Percentiles rank a stretch among this genome's conserved stretches.
These are phyloP conservation scores for Parasarocladium wereldwijsianum DNA, from an alignment of 2,329 filamentous ascomycete genomes.

Conservation along the genomic window DNA sequence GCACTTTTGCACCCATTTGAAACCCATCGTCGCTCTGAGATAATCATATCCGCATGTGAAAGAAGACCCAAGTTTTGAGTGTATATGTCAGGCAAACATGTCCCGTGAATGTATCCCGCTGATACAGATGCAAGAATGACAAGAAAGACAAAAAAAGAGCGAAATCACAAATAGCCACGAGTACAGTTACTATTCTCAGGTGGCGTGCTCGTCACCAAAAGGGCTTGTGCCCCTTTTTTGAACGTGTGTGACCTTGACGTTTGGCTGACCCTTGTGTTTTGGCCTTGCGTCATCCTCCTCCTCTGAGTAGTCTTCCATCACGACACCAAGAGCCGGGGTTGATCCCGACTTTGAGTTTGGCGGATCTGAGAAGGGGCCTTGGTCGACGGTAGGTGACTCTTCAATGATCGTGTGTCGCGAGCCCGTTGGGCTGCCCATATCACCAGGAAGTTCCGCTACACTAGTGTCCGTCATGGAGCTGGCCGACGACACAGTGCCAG, in stretches of 20 bases:
- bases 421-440: not conserved
- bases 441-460: slow-evolving; percentile 2
- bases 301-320: slow-evolving; percentile 36
- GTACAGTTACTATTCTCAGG: slow-evolving; percentile 25
- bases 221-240: slow-evolving; percentile 26
- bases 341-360: slow-evolving; percentile 19
- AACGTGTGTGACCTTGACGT: slow-evolving; percentile 6
- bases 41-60: no score
- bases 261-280: slow-evolving; percentile 11
- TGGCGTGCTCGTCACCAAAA: slow-evolving; percentile 44
- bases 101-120: no score
- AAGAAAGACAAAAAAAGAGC: not conserved
- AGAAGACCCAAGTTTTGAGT: no score
- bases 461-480: slow-evolving; percentile 1
- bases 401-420: slow-evolving; percentile 22
- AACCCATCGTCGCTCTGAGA: no score
- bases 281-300: slow-evolving; percentile 21
- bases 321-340: slow-evolving; percentile 34
- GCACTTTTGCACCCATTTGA: no score
- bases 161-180: not conserved
- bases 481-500: slow-evolving; percentile 8
- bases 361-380: slow-evolving; percentile 46
- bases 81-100: no score
- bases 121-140: not conserved
- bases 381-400: slow-evolving; percentile 32